phyloP scores from a whole-genome alignment of 1,139 yeast species.

The Scheffersomyces parashehatae region DNA sequence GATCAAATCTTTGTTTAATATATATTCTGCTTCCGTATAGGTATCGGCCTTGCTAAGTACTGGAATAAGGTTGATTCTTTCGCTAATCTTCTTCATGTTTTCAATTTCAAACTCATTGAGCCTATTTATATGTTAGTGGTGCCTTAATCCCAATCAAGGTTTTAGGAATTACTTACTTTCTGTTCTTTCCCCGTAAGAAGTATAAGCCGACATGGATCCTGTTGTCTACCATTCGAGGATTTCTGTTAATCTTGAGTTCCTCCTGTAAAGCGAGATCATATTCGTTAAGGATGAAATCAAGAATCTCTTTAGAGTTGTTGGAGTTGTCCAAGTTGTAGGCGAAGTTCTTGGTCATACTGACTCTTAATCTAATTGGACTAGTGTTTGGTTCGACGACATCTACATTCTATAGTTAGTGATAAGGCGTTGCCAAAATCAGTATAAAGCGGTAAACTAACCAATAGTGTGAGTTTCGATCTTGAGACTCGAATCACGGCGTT shows the following conservation, averaged over 20 bases:
- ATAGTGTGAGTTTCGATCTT: constrained; percentile 13
- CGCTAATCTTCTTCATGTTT: constrained; percentile 50
- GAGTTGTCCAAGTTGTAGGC: constrained; percentile 38
- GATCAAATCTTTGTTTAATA: constrained; percentile 43
- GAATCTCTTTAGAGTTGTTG: constrained; percentile 26
- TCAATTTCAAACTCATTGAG: constrained; percentile 43
- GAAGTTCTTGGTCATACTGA: constrained; percentile 27
- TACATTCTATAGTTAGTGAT: constrained; percentile 2
- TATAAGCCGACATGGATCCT: constrained; percentile 66
- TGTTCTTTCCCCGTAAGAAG: constrained; percentile 59
- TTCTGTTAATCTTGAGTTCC: constrained; percentile 60
- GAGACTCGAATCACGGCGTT: constrained; percentile 4
- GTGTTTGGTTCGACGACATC: constrained; percentile 17
- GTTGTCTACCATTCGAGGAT: constrained; percentile 53
- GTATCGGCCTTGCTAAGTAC: constrained; percentile 59
- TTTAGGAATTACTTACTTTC: constrained; percentile 28
- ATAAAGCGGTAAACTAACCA: constrained; percentile 9
- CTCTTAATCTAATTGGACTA: constrained; percentile 26
- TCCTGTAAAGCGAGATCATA: constrained; percentile 57
- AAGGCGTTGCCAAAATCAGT: background rate
- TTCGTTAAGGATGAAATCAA: constrained; percentile 54
- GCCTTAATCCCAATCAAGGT: background rate
- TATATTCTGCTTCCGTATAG: constrained; percentile 49
- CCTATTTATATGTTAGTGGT: constrained; percentile 17
- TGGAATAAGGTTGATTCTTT: constrained; percentile 58